Evolutionary conservation across 2,329 filamentous ascomycete species (phyloP), one percentile per base, ranked within the genome.

Genomic region (Zymoseptoria brevis): DNA sequence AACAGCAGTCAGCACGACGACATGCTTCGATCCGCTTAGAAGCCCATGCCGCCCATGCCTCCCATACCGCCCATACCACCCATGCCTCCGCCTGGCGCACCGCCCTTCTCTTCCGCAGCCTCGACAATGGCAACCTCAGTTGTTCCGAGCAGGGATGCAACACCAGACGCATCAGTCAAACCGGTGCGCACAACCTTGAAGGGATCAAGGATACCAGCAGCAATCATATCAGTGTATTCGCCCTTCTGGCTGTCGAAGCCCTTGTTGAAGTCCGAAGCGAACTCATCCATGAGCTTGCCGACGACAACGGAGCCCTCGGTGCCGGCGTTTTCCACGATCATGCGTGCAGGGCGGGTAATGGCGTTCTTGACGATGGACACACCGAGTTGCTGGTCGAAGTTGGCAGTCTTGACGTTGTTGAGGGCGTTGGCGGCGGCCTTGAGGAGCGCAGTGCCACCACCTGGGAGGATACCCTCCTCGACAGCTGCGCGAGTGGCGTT

Each of bases 331-430:
- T 99, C 94, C 63, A 99, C 90, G 67, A 99, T 99, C 64, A 86
- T 95, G 71, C 91, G 87, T 64, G 94, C 94, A 54, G 94, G 94
- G 70, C 89, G 89, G 72, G 92, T 96, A 77, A 99, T 99, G 75
- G 94, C 94, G 75, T 87, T 96, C 88, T 96, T 96, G 80, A 99
- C 85, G 73, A 99, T 99, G 78, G 83, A 90, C 68, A 99, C 88
- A 84, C 94, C 94, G 66, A 99, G 91, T 81, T 96, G 91, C 83
- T 99, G 94, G 81, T 99, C 94, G 74, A 97, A 99, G 87, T 99
- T 99, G 81, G 82, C 81, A 57, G 89, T 77, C 85, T 96, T 95
- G 75, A 97, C 78, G 66, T 87, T 81, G 71, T 81, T 82, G 55
- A 99, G 85, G 59, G 91, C 90, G 76, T 96, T 93, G 78, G 86